These are phyloP conservation scores for Auriscalpium microsporum DNA, from an alignment of 768 basidiomycete genomes.

Conservation along the genomic window DNA sequence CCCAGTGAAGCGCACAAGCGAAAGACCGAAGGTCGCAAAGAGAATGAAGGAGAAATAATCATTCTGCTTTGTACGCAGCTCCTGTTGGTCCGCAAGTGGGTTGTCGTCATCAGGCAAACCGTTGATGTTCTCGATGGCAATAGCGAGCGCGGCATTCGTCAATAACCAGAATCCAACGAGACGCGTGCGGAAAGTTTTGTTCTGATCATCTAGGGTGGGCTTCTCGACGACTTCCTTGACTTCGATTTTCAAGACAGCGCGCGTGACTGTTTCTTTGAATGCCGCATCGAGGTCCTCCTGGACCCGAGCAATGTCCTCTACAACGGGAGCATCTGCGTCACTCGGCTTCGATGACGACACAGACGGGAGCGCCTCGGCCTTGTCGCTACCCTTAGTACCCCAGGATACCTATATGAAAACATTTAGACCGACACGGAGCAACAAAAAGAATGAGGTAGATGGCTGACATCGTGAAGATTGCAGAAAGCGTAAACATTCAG, in stretches of 20 bases:
- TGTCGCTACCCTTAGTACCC: slow-evolving; percentile 95
- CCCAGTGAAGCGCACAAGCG: slow-evolving; percentile 65
- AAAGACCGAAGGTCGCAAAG: slow-evolving; percentile 69
- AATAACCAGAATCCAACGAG: slow-evolving; percentile 81
- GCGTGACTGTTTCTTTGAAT: slow-evolving; percentile 87
- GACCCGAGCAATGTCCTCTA: slow-evolving; percentile 75
- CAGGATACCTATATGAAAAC: slow-evolving; percentile 56
- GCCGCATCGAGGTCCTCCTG: slow-evolving; percentile 86
- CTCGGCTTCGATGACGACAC: slow-evolving; percentile 78
- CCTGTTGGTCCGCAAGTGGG: slow-evolving; percentile 30
- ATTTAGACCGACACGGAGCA: not conserved
- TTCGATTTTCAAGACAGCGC: slow-evolving; percentile 71
- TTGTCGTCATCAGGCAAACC: slow-evolving; percentile 41
- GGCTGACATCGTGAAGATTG: slow-evolving; percentile 79
- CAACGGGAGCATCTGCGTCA: slow-evolving; percentile 64
- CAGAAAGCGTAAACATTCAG: slow-evolving; percentile 97
- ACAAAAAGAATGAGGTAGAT: not conserved
- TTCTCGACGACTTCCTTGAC: slow-evolving; percentile 62
- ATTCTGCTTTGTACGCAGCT: slow-evolving; percentile 37
- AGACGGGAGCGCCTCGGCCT: slow-evolving; percentile 85
- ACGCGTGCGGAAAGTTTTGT: slow-evolving; percentile 89
- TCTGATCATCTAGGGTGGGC: slow-evolving; percentile 81
- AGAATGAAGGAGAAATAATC: slow-evolving; percentile 72
- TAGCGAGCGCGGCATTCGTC: slow-evolving; percentile 56
- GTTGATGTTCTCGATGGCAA: slow-evolving; percentile 70